Evolutionary conservation across 768 basidiomycete genomes (phyloP).

Genomic region (Lyophyllum shimeji): DNA sequence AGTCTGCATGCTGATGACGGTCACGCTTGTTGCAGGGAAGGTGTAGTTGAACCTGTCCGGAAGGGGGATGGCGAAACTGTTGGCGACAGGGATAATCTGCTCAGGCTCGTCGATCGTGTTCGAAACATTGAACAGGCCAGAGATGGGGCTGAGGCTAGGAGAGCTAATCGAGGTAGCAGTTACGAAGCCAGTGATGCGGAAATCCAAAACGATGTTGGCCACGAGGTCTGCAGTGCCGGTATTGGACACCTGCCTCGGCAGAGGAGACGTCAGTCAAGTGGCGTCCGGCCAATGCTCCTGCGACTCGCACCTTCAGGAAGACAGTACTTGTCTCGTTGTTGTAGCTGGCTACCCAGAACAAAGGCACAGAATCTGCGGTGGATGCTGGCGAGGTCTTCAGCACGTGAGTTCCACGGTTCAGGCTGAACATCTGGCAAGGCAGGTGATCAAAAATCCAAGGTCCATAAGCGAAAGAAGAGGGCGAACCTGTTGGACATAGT

Average conservation of each 20-base stretch:
- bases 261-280: background rate
- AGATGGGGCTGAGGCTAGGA: constrained; percentile 28
- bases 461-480: background rate
- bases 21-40: constrained; percentile 34
- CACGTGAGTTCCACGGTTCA: constrained; percentile 34
- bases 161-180: constrained; percentile 26
- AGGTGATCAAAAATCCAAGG: background rate
- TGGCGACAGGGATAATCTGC: constrained; percentile 28
- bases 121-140: constrained; percentile 31
- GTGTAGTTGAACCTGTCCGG: constrained; percentile 31
- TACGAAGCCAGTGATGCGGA: constrained; percentile 22
- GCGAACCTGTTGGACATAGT: constrained; percentile 36
- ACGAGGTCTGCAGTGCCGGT: constrained; percentile 28
- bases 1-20: constrained; percentile 24
- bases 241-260: constrained; percentile 27
- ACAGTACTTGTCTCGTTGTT: constrained; percentile 32
- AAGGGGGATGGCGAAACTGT: constrained; percentile 26
- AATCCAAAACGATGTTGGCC: constrained; percentile 31
- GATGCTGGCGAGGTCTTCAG: constrained; percentile 26
- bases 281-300: background rate
- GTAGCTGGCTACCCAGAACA: constrained; percentile 35
- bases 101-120: constrained; percentile 32
- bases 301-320: constrained; percentile 29
- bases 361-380: constrained; percentile 25
- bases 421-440: constrained; percentile 31